Conservation (phyloP, 2,329 filamentous ascomycete genomes). For the Paracamarosporium sp. region DNA sequence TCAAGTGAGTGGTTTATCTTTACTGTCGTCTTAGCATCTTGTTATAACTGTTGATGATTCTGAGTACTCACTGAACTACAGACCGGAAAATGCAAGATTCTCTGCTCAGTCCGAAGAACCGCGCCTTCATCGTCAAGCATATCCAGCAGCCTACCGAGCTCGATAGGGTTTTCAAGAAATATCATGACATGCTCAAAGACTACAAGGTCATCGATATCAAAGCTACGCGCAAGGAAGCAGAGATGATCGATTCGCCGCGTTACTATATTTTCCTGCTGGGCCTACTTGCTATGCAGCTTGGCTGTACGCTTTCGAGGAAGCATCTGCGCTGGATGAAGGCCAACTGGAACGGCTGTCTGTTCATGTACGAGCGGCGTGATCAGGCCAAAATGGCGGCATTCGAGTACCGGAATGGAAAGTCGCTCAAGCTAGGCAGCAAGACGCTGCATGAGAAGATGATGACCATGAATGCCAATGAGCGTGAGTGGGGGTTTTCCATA, state of each 20-base stretch:
- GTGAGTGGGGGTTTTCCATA: not conserved
- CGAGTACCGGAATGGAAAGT: conserved; percentile 1
- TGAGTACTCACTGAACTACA: not conserved
- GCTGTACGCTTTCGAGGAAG: not conserved
- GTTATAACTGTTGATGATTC: not conserved
- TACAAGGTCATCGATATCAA: conserved; percentile 8
- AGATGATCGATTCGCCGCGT: conserved; percentile 7
- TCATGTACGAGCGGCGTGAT: conserved; percentile 2
- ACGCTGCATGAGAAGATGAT: not conserved
- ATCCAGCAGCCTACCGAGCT: not conserved
- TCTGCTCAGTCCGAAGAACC: conserved; percentile 7
- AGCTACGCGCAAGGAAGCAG: not conserved
- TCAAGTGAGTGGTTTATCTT: not conserved
- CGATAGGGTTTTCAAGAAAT: conserved; percentile 7
- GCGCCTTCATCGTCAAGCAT: not conserved
- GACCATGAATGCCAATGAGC: not conserved
- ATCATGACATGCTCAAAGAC: conserved; percentile 7
- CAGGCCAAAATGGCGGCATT: conserved; percentile 9
- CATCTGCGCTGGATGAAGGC: conserved; percentile 8
- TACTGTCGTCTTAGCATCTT: no score
- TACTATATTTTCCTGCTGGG: conserved; percentile 13
- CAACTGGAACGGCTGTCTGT: conserved; percentile 3
- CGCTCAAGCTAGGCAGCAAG: not conserved
- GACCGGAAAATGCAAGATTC: not conserved
- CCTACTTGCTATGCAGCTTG: conserved; percentile 9